These are phyloP conservation scores for Rhodomyrtus psidioides DNA, from an alignment of 441 rosid species.

Conservation along the genomic window DNA sequence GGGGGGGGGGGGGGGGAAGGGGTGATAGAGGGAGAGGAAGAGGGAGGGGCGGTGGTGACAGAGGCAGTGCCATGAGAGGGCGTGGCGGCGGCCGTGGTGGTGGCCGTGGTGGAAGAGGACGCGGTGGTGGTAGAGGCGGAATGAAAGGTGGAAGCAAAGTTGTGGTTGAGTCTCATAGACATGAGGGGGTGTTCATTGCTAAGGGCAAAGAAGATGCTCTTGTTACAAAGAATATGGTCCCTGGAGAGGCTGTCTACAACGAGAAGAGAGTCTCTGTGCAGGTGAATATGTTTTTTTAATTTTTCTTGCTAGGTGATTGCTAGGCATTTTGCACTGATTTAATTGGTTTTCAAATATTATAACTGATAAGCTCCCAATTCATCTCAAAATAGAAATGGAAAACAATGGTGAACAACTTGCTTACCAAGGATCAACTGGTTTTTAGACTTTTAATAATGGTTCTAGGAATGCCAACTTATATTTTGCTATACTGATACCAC, in stretches of 20 bases:
- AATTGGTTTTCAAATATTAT: background rate
- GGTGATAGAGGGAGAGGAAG: slow-evolving; percentile 9
- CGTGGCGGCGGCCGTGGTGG: too few species aligned
- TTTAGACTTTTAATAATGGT: background rate
- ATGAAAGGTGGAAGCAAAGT: slow-evolving; percentile 95
- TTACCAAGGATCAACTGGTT: background rate
- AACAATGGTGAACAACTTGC: background rate
- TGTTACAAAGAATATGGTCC: slow-evolving; percentile 88
- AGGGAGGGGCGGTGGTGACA: slow-evolving; percentile 27
- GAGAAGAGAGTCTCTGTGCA: slow-evolving; percentile 87
- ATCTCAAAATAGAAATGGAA: background rate
- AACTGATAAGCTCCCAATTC: background rate
- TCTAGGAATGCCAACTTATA: background rate
- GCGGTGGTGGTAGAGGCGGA: slow-evolving; percentile 38
- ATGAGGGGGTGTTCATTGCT: slow-evolving; percentile 79
- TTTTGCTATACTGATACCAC: background rate
- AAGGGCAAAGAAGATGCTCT: slow-evolving; percentile 97
- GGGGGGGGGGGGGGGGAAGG: too few species aligned
- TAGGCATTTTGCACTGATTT: background rate
- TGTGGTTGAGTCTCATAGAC: slow-evolving; percentile 85
- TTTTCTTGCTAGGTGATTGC: background rate
- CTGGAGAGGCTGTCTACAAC: slow-evolving; percentile 91
- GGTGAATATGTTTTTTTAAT: slow-evolving; percentile 19
- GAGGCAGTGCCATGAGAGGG: slow-evolving; percentile 21
- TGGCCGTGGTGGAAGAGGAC: slow-evolving; percentile 1